A percentile compares a stretch with the other conserved stretches of the same genome.
These are phyloP conservation scores for Curvularia verruculosa DNA, from an alignment of 2,329 filamentous ascomycete species.

Conservation along the genomic window DNA sequence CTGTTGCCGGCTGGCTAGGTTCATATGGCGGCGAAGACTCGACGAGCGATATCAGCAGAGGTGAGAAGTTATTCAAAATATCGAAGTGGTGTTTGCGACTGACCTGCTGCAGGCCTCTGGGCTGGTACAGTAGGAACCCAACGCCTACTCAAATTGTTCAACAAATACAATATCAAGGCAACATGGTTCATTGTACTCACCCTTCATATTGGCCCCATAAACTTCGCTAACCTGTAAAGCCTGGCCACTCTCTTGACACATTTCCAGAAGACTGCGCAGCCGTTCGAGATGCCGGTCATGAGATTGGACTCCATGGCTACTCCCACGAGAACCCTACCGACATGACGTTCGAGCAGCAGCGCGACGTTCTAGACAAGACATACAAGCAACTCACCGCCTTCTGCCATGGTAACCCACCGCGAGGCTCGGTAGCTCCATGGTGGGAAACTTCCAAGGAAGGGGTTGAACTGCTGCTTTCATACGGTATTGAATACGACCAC, in stretches of 20 bases:
- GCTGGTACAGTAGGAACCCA: not conserved
- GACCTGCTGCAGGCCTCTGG: not conserved
- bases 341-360: not conserved
- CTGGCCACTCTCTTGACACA: not conserved
- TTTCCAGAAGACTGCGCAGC: not conserved
- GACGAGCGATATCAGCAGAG: not conserved
- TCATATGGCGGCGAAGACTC: not conserved
- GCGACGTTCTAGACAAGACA: not conserved
- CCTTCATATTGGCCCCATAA: not conserved
- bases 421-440: not conserved
- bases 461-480: slow-evolving; percentile 57
- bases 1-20: not conserved
- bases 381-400: not conserved
- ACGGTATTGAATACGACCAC: slow-evolving; percentile 74
- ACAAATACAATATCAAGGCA: not conserved
- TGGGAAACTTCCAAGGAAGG: not conserved
- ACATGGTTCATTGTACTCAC: not conserved
- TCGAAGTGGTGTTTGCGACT: not conserved
- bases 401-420: not conserved
- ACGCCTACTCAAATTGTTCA: not conserved
- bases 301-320: not conserved
- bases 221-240: not conserved
- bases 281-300: not conserved
- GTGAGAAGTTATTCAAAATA: not conserved
- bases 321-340: not conserved